phyloP scores from a whole-genome alignment of 2,329 filamentous ascomycete species.

The Coleophoma eucalyptorum region DNA sequence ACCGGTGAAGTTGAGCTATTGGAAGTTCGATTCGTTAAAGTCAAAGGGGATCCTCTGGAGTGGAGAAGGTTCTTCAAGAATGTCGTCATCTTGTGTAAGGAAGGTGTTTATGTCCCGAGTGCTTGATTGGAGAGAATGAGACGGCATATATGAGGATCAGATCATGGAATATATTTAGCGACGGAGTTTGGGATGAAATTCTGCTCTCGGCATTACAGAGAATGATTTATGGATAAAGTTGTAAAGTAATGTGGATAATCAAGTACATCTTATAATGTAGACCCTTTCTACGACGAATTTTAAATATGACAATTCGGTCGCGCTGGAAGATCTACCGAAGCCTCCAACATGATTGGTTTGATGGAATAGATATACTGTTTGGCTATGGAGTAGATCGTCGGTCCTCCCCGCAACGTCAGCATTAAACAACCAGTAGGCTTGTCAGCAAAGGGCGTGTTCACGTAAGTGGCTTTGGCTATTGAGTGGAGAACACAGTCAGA shows the following conservation, averaged over 20 bases:
- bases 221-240: neutral
- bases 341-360: too few species aligned
- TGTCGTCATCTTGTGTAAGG: conserved; percentile 81
- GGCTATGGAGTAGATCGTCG: too few species aligned
- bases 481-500: too few species aligned
- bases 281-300: too few species aligned
- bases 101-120: conserved; percentile 67
- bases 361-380: too few species aligned
- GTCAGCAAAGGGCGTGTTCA: too few species aligned
- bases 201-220: neutral
- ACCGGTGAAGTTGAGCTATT: conserved; percentile 59
- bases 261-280: too few species aligned
- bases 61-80: conserved; percentile 98
- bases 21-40: conserved; percentile 88
- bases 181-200: neutral
- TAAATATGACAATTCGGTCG: too few species aligned
- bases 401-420: too few species aligned
- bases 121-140: neutral
- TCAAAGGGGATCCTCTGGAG: conserved; percentile 92
- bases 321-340: too few species aligned
- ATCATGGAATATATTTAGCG: neutral
- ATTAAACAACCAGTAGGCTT: too few species aligned
- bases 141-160: neutral
- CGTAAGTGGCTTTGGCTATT: too few species aligned
- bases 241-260: neutral